Evolutionary conservation across 2,329 filamentous ascomycete species (phyloP).

Genomic region (Magnaporthiopsis incrustans): DNA sequence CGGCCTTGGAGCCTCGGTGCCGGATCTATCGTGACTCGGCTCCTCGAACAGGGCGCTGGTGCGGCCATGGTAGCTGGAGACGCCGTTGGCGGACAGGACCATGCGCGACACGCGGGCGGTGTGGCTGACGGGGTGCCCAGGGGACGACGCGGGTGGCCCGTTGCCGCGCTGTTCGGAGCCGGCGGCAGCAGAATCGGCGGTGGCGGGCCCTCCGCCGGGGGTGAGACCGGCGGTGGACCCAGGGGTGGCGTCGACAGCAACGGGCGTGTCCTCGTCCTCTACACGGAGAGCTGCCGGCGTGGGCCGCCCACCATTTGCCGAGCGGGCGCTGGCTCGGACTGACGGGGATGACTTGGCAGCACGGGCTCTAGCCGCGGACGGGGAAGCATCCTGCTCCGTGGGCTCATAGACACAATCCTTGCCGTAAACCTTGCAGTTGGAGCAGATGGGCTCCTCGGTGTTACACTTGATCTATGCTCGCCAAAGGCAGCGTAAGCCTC

Average conservation of each 20-base stretch:
- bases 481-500: no score
- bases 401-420: constrained; percentile 33
- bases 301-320: not conserved
- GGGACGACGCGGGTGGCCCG: no score
- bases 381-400: not conserved
- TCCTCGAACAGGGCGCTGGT: constrained; percentile 42
- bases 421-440: constrained; percentile 22
- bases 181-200: no score
- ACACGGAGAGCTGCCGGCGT: constrained; percentile 11
- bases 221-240: no score
- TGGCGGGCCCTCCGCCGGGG: no score
- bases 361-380: no score
- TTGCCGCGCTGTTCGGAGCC: no score
- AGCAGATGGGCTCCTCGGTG: constrained; percentile 8
- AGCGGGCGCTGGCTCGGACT: not conserved
- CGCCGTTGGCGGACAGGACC: constrained; percentile 29
- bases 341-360: constrained; percentile 11
- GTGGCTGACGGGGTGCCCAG: not conserved
- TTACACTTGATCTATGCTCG: constrained; percentile 8
- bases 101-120: constrained; percentile 20
- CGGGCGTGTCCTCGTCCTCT: constrained; percentile 20
- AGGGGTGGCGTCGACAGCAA: not conserved
- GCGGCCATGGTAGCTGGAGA: constrained; percentile 39
- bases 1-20: constrained; percentile 13
- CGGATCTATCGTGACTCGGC: constrained; percentile 14